Base-by-base conservation (phyloP, 495 filamentous ascomycete genomes). In the Annulohypoxylon maeteangense region DNA sequence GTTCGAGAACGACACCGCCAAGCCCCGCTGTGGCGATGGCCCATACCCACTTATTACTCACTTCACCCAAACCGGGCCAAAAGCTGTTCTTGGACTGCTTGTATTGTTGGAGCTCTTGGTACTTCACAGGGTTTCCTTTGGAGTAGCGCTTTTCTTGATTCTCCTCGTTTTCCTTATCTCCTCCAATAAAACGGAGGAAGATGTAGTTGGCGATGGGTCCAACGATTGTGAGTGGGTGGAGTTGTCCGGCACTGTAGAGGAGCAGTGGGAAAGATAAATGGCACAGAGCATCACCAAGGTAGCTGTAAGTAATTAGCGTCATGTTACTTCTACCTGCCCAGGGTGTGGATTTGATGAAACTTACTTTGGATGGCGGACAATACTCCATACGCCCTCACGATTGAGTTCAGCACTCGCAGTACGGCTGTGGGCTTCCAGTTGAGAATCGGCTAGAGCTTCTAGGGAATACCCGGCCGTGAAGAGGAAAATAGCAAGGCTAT, bases 361-460 rank as follows among this genome's bases (percentile, higher is more conserved):
- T 75, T 78, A 89, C 87, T 89, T 88, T 0, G 87, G 87, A 78
- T 89, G 86, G 29, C 87, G 78, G 7, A 89, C 86, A 40, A 89
- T 76, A 57, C 86, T 85, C 87, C 87, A 88, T 14, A 90, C 86
- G 1, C 87, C 86, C 27, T 86, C 81, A 31, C 78, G 32, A 67
- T 82, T 70, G 55, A 72, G 53, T 58, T 68, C 55, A 59, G 48
- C 6, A 67, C 71, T 75, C 4, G 72, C 68, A 64, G 82, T 80
- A 68, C 79, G 83, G 59, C 57, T 63, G 32, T 73, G 70, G 1
- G 48, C 14, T 36, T 70, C 80, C 65, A 90, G 75, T 67, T 88
- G 87, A 36, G 70, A 76, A 74, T 90, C 87, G 4, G 87, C 86
- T 51, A 89, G 51, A 0, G 81, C 78, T 74, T 89, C 87, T 29